phyloP scores from a whole-genome alignment of 1,284 basidiomycete species.

The Neonothopanus nambi region DNA sequence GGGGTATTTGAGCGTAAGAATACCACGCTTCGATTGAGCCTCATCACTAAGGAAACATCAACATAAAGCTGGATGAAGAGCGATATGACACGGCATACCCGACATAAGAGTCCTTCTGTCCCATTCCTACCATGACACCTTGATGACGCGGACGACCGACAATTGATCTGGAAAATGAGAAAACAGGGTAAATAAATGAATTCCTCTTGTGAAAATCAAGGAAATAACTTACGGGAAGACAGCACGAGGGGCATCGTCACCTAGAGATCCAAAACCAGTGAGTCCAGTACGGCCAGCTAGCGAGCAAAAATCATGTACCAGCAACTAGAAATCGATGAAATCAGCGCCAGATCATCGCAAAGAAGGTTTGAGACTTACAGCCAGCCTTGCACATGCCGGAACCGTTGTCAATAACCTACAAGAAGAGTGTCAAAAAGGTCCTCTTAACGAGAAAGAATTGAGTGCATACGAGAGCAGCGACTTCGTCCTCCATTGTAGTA shows the following conservation, averaged over 20 bases:
- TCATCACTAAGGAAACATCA: conserved; percentile 59
- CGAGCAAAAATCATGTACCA: conserved; percentile 24
- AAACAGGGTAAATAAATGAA: not conserved
- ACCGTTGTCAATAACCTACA: conserved; percentile 61
- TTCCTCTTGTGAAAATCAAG: conserved; percentile 14
- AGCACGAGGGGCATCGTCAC: conserved; percentile 78
- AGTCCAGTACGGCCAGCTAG: not conserved
- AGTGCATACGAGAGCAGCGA: conserved; percentile 41
- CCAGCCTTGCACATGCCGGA: conserved; percentile 77
- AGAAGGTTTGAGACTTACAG: conserved; percentile 31
- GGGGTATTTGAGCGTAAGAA: conserved; percentile 86
- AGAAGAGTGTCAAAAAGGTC: not conserved
- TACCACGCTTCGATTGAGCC: conserved; percentile 91
- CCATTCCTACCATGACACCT: conserved; percentile 86
- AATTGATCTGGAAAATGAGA: conserved; percentile 55
- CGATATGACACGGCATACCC: conserved; percentile 44
- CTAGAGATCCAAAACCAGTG: conserved; percentile 24
- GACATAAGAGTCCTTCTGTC: conserved; percentile 81
- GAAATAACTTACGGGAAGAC: conserved; percentile 60
- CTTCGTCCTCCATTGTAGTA: conserved; percentile 42
- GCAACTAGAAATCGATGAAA: conserved; percentile 28
- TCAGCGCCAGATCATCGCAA: conserved; percentile 12
- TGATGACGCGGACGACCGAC: conserved; percentile 87
- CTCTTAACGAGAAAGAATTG: not conserved
- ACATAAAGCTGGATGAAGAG: not conserved